Evolutionary conservation across 768 basidiomycete species (phyloP).

Genomic region (Boletus bicolor): DNA sequence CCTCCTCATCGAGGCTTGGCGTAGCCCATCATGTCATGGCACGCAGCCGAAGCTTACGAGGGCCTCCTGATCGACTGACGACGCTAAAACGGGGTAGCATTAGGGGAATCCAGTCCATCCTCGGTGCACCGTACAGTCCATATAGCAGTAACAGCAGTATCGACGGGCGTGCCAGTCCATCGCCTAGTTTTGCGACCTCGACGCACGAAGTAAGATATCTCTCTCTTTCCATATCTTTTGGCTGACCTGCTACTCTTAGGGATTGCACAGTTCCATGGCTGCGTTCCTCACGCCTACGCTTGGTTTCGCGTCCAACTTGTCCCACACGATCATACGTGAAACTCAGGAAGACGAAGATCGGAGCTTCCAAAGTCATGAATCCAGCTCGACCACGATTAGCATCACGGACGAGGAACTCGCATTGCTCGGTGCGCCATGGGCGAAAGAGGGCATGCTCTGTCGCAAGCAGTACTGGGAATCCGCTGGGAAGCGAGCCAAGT

Average conservation of each 20-base stretch:
- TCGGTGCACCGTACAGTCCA: conserved; percentile 69
- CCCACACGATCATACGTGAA: conserved; percentile 95
- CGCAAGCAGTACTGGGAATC: conserved; percentile 95
- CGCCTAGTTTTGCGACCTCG: conserved; percentile 86
- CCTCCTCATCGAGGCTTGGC: conserved; percentile 57
- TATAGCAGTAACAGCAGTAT: conserved; percentile 82
- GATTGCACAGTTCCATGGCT: conserved; percentile 58
- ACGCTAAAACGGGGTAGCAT: conserved; percentile 90
- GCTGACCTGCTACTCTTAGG: conserved; percentile 35
- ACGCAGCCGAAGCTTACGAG: conserved; percentile 71
- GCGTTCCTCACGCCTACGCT: conserved; percentile 79
- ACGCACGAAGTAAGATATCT: conserved; percentile 63
- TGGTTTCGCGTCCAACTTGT: conserved; percentile 96
- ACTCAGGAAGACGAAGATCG: conserved; percentile 83
- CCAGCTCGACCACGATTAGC: conserved; percentile 71
- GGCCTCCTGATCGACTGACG: conserved; percentile 65
- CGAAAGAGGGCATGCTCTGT: conserved; percentile 95
- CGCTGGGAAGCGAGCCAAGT: conserved; percentile 76
- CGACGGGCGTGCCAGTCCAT: conserved; percentile 90
- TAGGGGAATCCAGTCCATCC: conserved; percentile 78
- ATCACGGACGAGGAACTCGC: conserved; percentile 96
- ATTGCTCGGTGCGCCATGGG: conserved; percentile 95
- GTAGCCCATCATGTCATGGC: conserved; percentile 40
- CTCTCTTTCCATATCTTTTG: background rate
- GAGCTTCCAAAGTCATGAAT: conserved; percentile 61